A percentile compares a stretch with the other conserved stretches of the same genome.
These are phyloP conservation scores for Nannochloropsis gaditana DNA, from an alignment of 108 stramenopile genomes.

Conservation along the genomic window DNA sequence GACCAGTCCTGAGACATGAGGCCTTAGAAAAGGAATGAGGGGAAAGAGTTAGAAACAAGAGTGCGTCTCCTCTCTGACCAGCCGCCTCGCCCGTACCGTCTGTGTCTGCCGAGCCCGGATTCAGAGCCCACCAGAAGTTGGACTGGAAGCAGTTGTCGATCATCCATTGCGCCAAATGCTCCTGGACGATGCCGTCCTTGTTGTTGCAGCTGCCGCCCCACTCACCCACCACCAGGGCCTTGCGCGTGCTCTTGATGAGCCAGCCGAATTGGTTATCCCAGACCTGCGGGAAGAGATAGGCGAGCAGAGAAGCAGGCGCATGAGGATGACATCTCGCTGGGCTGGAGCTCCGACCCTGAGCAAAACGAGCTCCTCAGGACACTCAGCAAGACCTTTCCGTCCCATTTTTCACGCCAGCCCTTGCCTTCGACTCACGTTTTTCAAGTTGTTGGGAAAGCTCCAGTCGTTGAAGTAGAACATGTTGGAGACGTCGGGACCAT, in stretches of 20 bases:
- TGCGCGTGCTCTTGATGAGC: conserved; percentile 15
- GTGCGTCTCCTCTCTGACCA: not conserved
- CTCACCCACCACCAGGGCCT: not conserved
- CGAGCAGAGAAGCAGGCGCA: not conserved
- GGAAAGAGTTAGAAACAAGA: not conserved
- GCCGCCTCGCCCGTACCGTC: not conserved
- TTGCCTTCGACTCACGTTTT: not conserved
- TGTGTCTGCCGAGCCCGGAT: not conserved
- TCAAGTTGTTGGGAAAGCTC: not conserved
- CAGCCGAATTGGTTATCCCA: not conserved
- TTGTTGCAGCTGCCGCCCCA: conserved; percentile 2
- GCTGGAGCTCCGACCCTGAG: no score
- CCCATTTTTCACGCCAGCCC: no score
- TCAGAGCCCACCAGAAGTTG: not conserved
- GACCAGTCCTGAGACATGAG: not conserved
- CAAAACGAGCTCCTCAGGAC: no score
- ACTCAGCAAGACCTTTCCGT: no score
- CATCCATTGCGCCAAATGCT: not conserved
- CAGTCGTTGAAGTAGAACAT: conserved; percentile 18
- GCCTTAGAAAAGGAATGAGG: not conserved
- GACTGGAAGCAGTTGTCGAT: not conserved
- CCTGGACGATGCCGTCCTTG: conserved; percentile 6
- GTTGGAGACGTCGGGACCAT: not conserved
- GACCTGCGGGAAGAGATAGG: not conserved
- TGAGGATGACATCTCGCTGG: no score